Conservation (phyloP, 768 basidiomycete genomes). For the Aureoboletus auriporus region DNA sequence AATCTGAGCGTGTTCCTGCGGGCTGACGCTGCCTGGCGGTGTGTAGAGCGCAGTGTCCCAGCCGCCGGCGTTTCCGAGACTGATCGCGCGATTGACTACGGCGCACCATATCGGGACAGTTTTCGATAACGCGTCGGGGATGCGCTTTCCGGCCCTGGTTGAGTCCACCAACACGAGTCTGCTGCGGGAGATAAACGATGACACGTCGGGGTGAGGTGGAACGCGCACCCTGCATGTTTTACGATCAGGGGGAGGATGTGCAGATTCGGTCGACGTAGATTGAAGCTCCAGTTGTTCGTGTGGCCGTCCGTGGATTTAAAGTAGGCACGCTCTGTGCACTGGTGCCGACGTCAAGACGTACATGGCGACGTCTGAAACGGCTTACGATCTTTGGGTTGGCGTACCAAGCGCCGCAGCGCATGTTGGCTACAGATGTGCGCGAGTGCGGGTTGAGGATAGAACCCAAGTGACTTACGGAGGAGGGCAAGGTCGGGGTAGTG, state of each 20-base stretch:
- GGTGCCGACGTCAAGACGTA: neutral
- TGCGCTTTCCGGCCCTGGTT: conserved; percentile 87
- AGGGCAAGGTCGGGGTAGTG: conserved; percentile 50
- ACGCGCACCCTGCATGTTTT: conserved; percentile 55
- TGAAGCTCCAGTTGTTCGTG: conserved; percentile 81
- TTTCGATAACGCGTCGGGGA: conserved; percentile 91
- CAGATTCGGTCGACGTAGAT: conserved; percentile 78
- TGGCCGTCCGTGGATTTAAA: conserved; percentile 95
- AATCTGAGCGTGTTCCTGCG: conserved; percentile 81
- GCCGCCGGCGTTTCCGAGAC: conserved; percentile 9
- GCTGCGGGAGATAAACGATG: neutral
- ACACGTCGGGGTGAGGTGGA: neutral
- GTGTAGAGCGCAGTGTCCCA: conserved; percentile 69
- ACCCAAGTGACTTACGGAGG: conserved; percentile 40
- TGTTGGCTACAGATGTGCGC: conserved; percentile 56
- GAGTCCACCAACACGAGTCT: conserved; percentile 90
- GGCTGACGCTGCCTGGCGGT: conserved; percentile 62
- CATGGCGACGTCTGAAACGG: conserved; percentile 8
- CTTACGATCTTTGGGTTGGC: conserved; percentile 61
- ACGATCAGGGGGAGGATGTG: conserved; percentile 62
- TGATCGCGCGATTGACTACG: conserved; percentile 69
- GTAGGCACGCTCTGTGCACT: conserved; percentile 47
- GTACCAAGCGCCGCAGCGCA: conserved; percentile 95
- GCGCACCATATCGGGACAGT: conserved; percentile 95
- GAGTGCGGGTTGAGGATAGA: too few species aligned